A percentile compares a stretch with the other conserved stretches of the same genome.
These are phyloP conservation scores for Camelina neglecta DNA, from an alignment of 345 rosid genomes.

Conservation along the genomic window DNA sequence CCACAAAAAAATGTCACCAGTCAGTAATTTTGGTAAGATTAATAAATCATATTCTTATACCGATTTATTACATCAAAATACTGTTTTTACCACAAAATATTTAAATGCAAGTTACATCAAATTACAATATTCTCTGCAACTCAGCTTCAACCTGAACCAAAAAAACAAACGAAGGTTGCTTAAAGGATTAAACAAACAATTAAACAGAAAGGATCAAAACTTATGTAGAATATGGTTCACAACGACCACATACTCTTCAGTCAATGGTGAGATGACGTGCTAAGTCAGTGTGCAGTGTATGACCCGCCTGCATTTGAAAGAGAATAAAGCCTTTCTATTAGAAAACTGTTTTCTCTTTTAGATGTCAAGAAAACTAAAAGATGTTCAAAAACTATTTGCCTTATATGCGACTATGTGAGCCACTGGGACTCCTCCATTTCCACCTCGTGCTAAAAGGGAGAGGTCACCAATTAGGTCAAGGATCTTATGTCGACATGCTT, in stretches of 20 bases:
- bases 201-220: neutral
- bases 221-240: conserved; percentile 7
- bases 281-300: conserved; percentile 35
- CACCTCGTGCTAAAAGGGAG: conserved; percentile 66
- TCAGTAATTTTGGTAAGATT: too few species aligned
- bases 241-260: conserved; percentile 16
- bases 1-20: too few species aligned
- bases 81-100: too few species aligned
- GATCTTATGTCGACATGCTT: conserved; percentile 90
- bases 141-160: too few species aligned
- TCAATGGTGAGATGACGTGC: conserved; percentile 39
- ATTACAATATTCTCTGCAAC: too few species aligned
- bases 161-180: too few species aligned
- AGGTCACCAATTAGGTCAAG: conserved; percentile 90
- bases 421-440: conserved; percentile 85
- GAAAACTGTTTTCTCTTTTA: neutral
- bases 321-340: neutral
- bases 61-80: too few species aligned
- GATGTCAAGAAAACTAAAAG: conserved; percentile 7
- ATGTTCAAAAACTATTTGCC: conserved; percentile 41
- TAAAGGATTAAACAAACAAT: too few species aligned
- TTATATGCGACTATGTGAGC: conserved; percentile 80
- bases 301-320: conserved; percentile 38
- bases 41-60: too few species aligned
- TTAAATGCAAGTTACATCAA: too few species aligned